phyloP scores from a whole-genome alignment of 1,284 basidiomycete species.

The Wolfiporia cocos region DNA sequence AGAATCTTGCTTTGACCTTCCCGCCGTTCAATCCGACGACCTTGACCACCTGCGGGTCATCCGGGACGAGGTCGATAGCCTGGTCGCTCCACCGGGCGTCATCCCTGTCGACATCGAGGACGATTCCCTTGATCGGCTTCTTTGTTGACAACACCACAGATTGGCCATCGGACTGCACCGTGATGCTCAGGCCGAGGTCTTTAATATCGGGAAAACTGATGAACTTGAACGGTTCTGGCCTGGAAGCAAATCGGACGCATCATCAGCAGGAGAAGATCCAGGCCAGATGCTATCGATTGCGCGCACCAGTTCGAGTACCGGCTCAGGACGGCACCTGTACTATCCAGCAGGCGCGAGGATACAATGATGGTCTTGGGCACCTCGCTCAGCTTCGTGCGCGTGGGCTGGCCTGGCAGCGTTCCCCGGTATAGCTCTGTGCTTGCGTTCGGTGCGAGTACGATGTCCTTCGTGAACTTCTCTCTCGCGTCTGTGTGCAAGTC shows the following conservation, averaged over 20 bases:
- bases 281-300: slow-evolving; percentile 1
- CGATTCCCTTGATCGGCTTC: slow-evolving; percentile 80
- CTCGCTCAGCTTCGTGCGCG: slow-evolving; percentile 60
- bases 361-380: slow-evolving; percentile 64
- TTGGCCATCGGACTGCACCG: slow-evolving; percentile 49
- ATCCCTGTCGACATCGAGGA: slow-evolving; percentile 70
- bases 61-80: slow-evolving; percentile 81
- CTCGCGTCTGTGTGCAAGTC: slow-evolving; percentile 61
- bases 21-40: slow-evolving; percentile 65
- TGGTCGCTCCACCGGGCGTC: slow-evolving; percentile 81
- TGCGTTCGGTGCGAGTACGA: slow-evolving; percentile 64
- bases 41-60: slow-evolving; percentile 65
- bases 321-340: slow-evolving; percentile 54
- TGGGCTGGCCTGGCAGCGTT: slow-evolving; percentile 60
- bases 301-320: slow-evolving; percentile 75
- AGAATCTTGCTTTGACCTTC: slow-evolving; percentile 56
- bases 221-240: slow-evolving; percentile 91
- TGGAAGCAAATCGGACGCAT: slow-evolving; percentile 24
- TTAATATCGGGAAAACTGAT: slow-evolving; percentile 68
- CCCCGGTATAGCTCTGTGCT: slow-evolving; percentile 79
- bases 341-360: slow-evolving; percentile 67
- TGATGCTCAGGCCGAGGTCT: slow-evolving; percentile 51
- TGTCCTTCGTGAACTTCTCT: slow-evolving; percentile 42
- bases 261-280: neutral
- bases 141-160: slow-evolving; percentile 52